Conservation (phyloP, 345 rosid genomes). For the Syzygium aqueum region DNA sequence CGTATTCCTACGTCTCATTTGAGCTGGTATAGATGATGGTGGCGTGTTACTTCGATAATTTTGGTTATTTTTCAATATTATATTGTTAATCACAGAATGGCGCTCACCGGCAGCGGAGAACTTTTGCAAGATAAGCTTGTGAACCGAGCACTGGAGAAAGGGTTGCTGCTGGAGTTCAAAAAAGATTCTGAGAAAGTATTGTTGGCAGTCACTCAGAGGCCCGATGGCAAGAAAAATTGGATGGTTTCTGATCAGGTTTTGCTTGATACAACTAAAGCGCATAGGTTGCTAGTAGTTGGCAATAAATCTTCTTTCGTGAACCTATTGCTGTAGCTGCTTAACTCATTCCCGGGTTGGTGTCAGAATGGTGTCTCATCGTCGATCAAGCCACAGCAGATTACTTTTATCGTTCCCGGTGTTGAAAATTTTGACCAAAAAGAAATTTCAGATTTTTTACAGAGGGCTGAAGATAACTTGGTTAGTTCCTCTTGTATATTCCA, state of each 20-base stretch:
- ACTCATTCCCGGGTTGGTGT: constrained; percentile 2
- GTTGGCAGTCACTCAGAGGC: constrained; percentile 75
- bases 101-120: constrained; percentile 56
- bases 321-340: not conserved
- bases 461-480: constrained; percentile 70
- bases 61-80: not conserved
- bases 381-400: constrained; percentile 83
- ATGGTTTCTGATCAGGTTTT: constrained; percentile 98
- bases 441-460: constrained; percentile 51
- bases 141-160: constrained; percentile 46
- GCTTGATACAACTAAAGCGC: constrained; percentile 27
- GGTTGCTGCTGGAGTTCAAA: constrained; percentile 80
- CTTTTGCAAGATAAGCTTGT: constrained; percentile 61
- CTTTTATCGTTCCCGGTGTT: constrained; percentile 75
- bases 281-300: constrained; percentile 36
- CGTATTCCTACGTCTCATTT: not conserved
- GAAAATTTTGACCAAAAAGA: constrained; percentile 59
- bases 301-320: not conserved
- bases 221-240: constrained; percentile 98
- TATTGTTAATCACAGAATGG: constrained; percentile 25
- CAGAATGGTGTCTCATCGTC: constrained; percentile 78
- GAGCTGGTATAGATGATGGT: not conserved
- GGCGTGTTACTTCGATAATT: not conserved
- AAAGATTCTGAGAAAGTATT: constrained; percentile 71
- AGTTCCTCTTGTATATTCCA: constrained; percentile 9